Evolutionary conservation across 1,284 basidiomycete species (phyloP), one percentile per base, ranked within the genome.

Genomic region (Malassezia vespertilionis): DNA sequence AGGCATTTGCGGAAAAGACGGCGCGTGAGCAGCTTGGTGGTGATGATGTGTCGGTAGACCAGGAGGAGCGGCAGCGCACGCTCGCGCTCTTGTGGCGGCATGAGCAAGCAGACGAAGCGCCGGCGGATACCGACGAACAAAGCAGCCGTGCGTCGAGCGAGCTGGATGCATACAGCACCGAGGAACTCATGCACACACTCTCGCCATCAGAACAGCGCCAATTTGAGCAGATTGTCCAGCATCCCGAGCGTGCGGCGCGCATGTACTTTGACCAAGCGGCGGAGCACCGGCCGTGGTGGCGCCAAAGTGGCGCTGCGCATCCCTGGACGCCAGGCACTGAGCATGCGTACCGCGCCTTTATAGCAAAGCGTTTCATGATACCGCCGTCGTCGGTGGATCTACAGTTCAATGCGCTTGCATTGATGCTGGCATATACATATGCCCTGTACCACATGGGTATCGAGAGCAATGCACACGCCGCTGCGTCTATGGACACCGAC

Each of bases 341-440:
- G 3, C 2, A 15, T 8, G 10, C 28, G 10, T 37, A n/a, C n/a
- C n/a, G n/a, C n/a, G n/a, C n/a, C n/a, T n/a, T n/a, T n/a, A n/a
- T n/a, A n/a, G n/a, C n/a, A n/a, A n/a, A n/a, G n/a, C n/a, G n/a
- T n/a, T n/a, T n/a, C n/a, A n/a, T n/a, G n/a, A n/a, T 12, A n/a
- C 23, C 24, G 20, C 10, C 20, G 22, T 17, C n/a, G 5, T 38
- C 10, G 4, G 35, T 27, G 2, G 46, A 48, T 11, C 26, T 47
- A 14, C 39, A 46, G 9, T 46, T 28, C 30, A 46, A 44, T 21
- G 11, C 44, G 11, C 22, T 44, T 2, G 33, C 28, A 12, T 17
- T 47, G 30, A 17, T 47, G 10, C 49, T 64, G 47, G 56, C 57
- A 1, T 61, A 64, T 18, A 33, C 56, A 1, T 64, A 58, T 36